Conservation (phyloP, 352 stramenopile species). For the Pythium brachiatum region DNA sequence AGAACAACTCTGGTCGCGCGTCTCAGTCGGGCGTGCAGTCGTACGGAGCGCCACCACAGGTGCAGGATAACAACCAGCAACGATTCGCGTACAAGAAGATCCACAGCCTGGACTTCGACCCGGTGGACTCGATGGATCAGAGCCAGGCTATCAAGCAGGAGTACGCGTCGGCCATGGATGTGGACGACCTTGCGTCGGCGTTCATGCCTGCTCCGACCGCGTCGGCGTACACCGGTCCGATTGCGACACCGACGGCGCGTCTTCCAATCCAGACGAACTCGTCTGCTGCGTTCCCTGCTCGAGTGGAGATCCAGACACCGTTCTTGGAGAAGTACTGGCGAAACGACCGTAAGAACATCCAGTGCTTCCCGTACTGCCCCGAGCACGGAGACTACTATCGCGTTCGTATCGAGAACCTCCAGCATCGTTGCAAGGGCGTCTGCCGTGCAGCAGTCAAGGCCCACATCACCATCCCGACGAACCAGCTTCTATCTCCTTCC, state of each 20-base stretch:
- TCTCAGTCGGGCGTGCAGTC: constrained; percentile 10
- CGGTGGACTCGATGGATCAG: constrained; percentile 31
- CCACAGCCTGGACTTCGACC: constrained; percentile 76
- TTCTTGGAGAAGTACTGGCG: constrained; percentile 91
- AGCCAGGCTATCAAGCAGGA: constrained; percentile 43
- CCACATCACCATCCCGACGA: constrained; percentile 52
- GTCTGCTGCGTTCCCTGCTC: constrained; percentile 37
- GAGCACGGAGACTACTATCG: constrained; percentile 90
- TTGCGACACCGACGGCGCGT: constrained; percentile 21
- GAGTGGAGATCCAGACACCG: constrained; percentile 73
- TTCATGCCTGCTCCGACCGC: constrained; percentile 37
- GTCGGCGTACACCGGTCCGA: constrained; percentile 13
- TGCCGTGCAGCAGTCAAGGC: constrained; percentile 80
- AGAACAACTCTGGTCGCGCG: constrained; percentile 24
- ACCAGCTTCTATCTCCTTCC: constrained; percentile 33
- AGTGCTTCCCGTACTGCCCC: constrained; percentile 89
- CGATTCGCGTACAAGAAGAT: constrained; percentile 55
- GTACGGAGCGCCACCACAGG: constrained; percentile 10
- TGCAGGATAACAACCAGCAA: constrained; percentile 21
- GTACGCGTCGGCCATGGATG: constrained; percentile 36
- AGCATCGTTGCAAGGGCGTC: constrained; percentile 82
- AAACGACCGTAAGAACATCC: constrained; percentile 92
- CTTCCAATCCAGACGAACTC: constrained; percentile 28
- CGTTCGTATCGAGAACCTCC: constrained; percentile 81
- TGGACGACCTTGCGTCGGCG: constrained; percentile 46